Base-by-base conservation (phyloP, 768 basidiomycete species). In the Panellus pusillus region DNA sequence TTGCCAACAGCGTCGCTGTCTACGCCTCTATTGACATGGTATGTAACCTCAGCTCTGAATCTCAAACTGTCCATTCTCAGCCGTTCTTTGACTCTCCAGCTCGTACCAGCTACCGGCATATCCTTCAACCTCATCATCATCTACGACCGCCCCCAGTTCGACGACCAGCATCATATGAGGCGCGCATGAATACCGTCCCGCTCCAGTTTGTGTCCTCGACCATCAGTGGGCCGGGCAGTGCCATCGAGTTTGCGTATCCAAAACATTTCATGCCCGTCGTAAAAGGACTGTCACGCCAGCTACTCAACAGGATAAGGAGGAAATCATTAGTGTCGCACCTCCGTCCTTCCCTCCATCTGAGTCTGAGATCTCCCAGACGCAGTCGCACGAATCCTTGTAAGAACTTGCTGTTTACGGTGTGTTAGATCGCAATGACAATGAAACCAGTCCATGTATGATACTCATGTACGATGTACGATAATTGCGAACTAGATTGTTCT, bases 221-320 rank as follows among this genome's bases (percentile, higher is more conserved):
- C 17, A 13, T 47, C 39, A 55, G 54, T 20, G 27, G 40, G 20
- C 42, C 50, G 27, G 54, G 42, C 37, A 60, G 58, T 35, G 54
- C 53, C 27, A 60, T 60, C 43, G 58, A 60, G 37, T 60, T 60
- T 17, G 58, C 58, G n/a, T 60, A 44, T 24, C 58, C 58, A 2
- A 51, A 47, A 36, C 14, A 47, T 4, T 60, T 49, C 27, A 55
- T 14, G 28, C 54, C 6, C 58, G 58, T 20, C 53, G 58, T 18
- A 57, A 57, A 31, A 56, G 11, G 17, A 14, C 50, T 1, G 28
- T 32, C 7, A 47, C n/a, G 1, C 13, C 29, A 14, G 31, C 40
- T 2, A n/a, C 11, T 27, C n/a, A 47, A 20, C 50, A 47, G 35
- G 55, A 48, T 29, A 29, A 13, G 8, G 17, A 15, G 20, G 12